Evolutionary conservation across 768 basidiomycete species (phyloP).

Genomic region (Leucosporidium creatinivorum): DNA sequence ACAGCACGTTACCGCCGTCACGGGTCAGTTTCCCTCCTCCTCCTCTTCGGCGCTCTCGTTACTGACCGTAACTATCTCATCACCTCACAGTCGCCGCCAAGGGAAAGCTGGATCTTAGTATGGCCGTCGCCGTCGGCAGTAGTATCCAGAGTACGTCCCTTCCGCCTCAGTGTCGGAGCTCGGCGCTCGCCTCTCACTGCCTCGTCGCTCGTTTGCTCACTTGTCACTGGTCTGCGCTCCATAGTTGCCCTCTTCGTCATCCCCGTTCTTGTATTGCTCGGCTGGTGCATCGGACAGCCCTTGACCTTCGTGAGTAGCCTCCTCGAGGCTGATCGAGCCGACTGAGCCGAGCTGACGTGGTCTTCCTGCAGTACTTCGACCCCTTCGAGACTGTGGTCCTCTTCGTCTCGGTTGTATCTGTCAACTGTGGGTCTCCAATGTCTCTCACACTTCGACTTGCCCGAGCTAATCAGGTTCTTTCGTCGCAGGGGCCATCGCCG

Average conservation of each 20-base stretch:
- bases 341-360: too few relatives aligned
- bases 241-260: slow-evolving; percentile 64
- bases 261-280: slow-evolving; percentile 54
- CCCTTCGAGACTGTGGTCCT: slow-evolving; percentile 73
- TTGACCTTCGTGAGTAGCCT: slow-evolving; percentile 35
- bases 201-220: too few relatives aligned
- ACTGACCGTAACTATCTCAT: too few relatives aligned
- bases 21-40: slow-evolving; percentile 33
- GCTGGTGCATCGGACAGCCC: slow-evolving; percentile 68
- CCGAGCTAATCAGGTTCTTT: too few relatives aligned
- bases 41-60: too few relatives aligned
- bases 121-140: too few relatives aligned
- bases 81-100: slow-evolving; percentile 62
- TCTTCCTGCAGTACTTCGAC: slow-evolving; percentile 55
- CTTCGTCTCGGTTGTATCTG: slow-evolving; percentile 51
- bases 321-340: too few relatives aligned
- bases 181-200: too few relatives aligned
- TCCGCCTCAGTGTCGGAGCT: too few relatives aligned
- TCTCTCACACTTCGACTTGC: too few relatives aligned
- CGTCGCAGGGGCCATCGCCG: slow-evolving; percentile 52
- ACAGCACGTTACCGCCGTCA: slow-evolving; percentile 81
- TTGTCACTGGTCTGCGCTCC: too few relatives aligned
- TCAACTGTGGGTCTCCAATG: slow-evolving; percentile 50
- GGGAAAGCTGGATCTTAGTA: slow-evolving; percentile 69
- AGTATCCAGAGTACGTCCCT: slow-evolving; percentile 46